A percentile compares a stretch with the other conserved stretches of the same genome.
Conservation (phyloP, 164 flowering plant genomes). For the Vitis cinerea region DNA sequence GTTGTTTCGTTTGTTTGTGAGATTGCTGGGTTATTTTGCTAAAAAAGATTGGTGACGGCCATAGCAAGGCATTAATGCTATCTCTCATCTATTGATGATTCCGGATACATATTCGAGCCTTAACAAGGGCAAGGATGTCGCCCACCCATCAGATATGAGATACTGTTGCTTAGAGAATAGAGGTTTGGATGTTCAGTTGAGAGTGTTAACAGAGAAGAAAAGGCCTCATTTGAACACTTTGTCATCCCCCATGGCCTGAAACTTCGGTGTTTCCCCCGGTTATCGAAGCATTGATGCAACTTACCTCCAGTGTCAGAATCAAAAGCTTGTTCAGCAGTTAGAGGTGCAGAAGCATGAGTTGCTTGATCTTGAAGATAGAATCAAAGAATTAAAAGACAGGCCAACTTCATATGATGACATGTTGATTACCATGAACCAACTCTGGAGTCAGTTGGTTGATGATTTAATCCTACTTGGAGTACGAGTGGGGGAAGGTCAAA, state of each 20-base stretch:
- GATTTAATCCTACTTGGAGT: constrained; percentile 26
- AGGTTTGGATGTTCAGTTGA: no score
- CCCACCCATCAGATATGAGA: no score
- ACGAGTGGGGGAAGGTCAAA: constrained; percentile 59
- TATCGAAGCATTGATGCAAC: constrained; percentile 71
- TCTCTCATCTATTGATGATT: no score
- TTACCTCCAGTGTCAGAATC: constrained; percentile 82
- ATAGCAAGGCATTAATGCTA: no score
- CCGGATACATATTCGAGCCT: no score
- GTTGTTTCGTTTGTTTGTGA: no score
- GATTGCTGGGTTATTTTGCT: no score
- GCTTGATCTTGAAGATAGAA: constrained; percentile 25
- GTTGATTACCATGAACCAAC: constrained; percentile 58
- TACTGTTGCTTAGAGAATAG: no score
- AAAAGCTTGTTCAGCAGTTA: constrained; percentile 82
- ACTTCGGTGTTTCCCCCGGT: neutral
- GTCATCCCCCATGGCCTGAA: no score
- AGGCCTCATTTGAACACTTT: constrained; percentile 23
- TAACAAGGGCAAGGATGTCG: no score
- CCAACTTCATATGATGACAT: constrained; percentile 70
- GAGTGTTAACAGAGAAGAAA: constrained; percentile 22
- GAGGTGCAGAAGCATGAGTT: constrained; percentile 73
- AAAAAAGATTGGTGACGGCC: no score
- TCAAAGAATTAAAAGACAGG: constrained; percentile 47
- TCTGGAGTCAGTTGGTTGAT: constrained; percentile 93